phyloP scores from a whole-genome alignment of 2,329 filamentous ascomycete genomes.

The Plenodomus lindquistii region DNA sequence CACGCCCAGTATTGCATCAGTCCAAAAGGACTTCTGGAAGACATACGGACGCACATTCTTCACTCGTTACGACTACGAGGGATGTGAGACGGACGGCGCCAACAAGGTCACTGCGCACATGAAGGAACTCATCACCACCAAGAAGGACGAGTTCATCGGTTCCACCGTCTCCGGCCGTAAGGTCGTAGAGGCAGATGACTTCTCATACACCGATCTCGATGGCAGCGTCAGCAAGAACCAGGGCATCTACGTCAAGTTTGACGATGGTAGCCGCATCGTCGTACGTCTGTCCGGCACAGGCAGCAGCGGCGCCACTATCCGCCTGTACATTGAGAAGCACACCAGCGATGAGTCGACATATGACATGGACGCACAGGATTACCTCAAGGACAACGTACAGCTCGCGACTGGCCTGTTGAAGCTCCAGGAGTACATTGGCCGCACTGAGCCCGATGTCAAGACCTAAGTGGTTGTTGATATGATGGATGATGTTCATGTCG shows the following conservation, averaged over 20 bases:
- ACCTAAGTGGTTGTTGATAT: slow-evolving; percentile 61
- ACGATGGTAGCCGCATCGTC: slow-evolving; percentile 91
- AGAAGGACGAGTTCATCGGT: slow-evolving; percentile 75
- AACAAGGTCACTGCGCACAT: slow-evolving; percentile 86
- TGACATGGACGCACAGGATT: slow-evolving; percentile 84
- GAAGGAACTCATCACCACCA: slow-evolving; percentile 72
- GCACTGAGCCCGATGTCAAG: slow-evolving; percentile 94
- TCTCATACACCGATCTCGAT: slow-evolving; percentile 98
- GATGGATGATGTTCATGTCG: neutral
- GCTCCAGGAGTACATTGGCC: slow-evolving; percentile 90
- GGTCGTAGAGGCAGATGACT: slow-evolving; percentile 89
- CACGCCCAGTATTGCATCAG: slow-evolving; percentile 90
- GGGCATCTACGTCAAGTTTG: slow-evolving; percentile 92
- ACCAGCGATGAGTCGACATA: slow-evolving; percentile 79
- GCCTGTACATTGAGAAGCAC: slow-evolving; percentile 96
- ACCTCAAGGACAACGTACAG: slow-evolving; percentile 86
- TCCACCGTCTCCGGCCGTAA: slow-evolving; percentile 81
- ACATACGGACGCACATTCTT: slow-evolving; percentile 98
- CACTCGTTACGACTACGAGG: slow-evolving; percentile 98
- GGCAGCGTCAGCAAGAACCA: slow-evolving; percentile 95
- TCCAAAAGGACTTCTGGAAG: slow-evolving; percentile 96
- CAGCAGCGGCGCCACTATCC: slow-evolving; percentile 92
- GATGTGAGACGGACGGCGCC: slow-evolving; percentile 87
- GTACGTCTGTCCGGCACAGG: slow-evolving; percentile 94
- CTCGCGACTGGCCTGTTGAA: slow-evolving; percentile 84